A percentile compares a stretch with the other conserved stretches of the same genome.
phyloP scores from a whole-genome alignment of 148 eudicot species.

The Vaccinium myrtillus region DNA sequence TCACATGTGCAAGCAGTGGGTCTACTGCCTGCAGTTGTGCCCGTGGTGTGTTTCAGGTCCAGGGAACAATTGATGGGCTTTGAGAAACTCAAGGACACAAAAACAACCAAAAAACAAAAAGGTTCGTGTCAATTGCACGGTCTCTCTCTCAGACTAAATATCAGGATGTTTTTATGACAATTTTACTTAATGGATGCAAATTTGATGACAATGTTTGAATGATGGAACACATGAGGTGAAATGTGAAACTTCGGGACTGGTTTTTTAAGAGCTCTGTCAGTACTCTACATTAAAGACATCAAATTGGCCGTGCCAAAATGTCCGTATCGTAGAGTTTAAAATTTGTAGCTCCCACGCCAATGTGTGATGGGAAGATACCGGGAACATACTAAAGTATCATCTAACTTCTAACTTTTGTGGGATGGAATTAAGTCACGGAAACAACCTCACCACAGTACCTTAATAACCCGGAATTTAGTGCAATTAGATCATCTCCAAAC shows the following conservation, averaged over 20 bases:
- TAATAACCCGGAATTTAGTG: background rate
- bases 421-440: background rate
- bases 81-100: background rate
- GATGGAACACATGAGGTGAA: background rate
- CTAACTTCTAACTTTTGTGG: too few relatives aligned
- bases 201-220: background rate
- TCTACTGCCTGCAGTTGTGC: background rate
- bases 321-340: background rate
- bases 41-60: conserved; percentile 11
- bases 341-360: background rate
- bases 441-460: background rate
- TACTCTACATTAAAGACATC: background rate
- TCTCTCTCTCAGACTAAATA: background rate
- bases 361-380: too few relatives aligned
- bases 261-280: background rate
- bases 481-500: too few relatives aligned
- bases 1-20: conserved; percentile 14
- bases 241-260: background rate
- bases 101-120: background rate
- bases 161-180: background rate
- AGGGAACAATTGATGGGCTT: background rate
- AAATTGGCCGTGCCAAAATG: background rate
- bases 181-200: background rate
- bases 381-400: too few relatives aligned
- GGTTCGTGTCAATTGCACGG: background rate